phyloP scores from a whole-genome alignment of 768 basidiomycete genomes.

The Boletus sp. region DNA sequence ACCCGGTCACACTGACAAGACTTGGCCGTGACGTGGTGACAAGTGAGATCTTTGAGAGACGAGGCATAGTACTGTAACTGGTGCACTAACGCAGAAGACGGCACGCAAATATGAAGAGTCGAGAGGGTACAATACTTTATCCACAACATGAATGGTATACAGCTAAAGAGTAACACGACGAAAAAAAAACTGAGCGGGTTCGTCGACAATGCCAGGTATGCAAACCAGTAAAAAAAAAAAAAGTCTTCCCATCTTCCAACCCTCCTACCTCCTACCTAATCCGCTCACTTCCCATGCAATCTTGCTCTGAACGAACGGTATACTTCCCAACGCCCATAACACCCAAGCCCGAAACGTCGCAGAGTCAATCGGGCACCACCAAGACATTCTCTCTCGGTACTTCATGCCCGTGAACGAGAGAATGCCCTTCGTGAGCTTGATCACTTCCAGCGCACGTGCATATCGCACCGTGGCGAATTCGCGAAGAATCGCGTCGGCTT shows the following conservation, averaged over 20 bases:
- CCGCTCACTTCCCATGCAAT: slow-evolving; percentile 24
- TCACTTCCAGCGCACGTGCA: slow-evolving; percentile 39
- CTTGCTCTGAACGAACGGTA: slow-evolving; percentile 14
- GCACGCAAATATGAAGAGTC: too few relatives aligned
- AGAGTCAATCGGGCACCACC: slow-evolving; percentile 29
- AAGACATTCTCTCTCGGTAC: slow-evolving; percentile 9
- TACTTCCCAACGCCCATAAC: slow-evolving; percentile 19
- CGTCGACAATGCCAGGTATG: too few relatives aligned
- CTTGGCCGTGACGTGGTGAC: too few relatives aligned
- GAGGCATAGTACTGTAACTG: too few relatives aligned
- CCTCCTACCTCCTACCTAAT: slow-evolving; percentile 2
- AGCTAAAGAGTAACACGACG: neutral
- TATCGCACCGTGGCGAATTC: slow-evolving; percentile 37
- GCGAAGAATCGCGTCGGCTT: slow-evolving; percentile 32
- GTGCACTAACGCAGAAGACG: too few relatives aligned
- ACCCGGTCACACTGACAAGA: too few relatives aligned
- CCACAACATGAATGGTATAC: neutral
- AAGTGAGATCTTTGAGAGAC: too few relatives aligned
- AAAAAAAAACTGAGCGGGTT: neutral
- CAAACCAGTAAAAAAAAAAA: too few relatives aligned
- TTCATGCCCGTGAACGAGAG: slow-evolving; percentile 23
- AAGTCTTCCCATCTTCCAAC: too few relatives aligned
- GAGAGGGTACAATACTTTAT: neutral
- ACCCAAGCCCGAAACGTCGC: slow-evolving; percentile 25
- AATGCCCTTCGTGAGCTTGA: slow-evolving; percentile 39